Conservation (phyloP, 345 rosid species). For the Brassica nigra region DNA sequence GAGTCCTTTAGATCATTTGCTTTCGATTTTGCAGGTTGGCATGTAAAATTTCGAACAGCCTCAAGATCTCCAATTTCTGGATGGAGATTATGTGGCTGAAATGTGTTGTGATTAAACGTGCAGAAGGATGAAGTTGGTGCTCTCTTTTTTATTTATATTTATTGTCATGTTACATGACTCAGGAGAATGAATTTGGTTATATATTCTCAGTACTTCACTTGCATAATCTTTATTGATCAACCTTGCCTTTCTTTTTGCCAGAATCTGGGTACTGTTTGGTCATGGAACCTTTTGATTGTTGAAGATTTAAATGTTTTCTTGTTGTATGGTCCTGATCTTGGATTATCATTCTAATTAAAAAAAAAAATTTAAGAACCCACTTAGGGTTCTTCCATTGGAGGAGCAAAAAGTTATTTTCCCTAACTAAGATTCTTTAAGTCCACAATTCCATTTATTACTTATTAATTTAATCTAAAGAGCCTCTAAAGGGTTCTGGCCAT, state of each 20-base stretch:
- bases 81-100: conserved; percentile 10
- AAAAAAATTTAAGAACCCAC: too few species aligned
- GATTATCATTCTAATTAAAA: too few species aligned
- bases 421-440: too few species aligned
- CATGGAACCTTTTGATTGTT: conserved; percentile 17
- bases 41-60: conserved; percentile 19
- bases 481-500: too few species aligned
- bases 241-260: conserved; percentile 6
- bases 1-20: conserved; percentile 18
- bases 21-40: conserved; percentile 38
- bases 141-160: not conserved
- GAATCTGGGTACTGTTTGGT: conserved; percentile 18
- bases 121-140: conserved; percentile 28
- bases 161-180: not conserved
- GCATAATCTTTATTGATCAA: conserved; percentile 2
- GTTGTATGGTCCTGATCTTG: not conserved
- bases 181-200: not conserved
- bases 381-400: too few species aligned
- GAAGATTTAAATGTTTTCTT: conserved; percentile 20
- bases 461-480: too few species aligned
- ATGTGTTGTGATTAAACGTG: conserved; percentile 2
- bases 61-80: conserved; percentile 24
- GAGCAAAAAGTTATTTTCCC: too few species aligned
- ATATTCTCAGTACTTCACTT: not conserved
- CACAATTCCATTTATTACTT: too few species aligned